phyloP scores from a whole-genome alignment of 768 basidiomycete species.

The Macrolepiota albuminosa region DNA sequence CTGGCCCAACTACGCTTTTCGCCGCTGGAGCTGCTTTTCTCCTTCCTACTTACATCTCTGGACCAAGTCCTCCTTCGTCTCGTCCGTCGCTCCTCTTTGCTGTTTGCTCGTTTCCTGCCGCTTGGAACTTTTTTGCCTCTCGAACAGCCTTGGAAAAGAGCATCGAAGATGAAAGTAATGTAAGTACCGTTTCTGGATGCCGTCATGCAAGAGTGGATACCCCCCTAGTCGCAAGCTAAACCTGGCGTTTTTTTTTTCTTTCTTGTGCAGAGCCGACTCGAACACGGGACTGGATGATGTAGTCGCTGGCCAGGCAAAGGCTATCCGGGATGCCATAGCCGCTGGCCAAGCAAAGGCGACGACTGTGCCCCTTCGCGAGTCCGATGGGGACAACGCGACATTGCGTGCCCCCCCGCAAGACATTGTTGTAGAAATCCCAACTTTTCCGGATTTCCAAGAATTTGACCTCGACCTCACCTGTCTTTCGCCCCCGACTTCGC shows the following conservation, averaged over 20 bases:
- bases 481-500: constrained; percentile 38
- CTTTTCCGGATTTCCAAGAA: constrained; percentile 40
- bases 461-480: constrained; percentile 43
- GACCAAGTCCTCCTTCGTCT: background rate
- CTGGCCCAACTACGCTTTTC: background rate
- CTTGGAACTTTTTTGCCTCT: background rate
- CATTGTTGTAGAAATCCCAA: constrained; percentile 15
- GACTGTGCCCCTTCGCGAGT: constrained; percentile 11
- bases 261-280: constrained; percentile 18
- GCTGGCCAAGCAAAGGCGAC: constrained; percentile 14
- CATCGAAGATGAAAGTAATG: constrained; percentile 13
- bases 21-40: constrained; percentile 8
- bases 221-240: background rate
- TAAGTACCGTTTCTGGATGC: constrained; percentile 5
- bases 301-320: constrained; percentile 12
- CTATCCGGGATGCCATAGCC: constrained; percentile 22
- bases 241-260: background rate
- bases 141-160: background rate
- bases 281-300: constrained; percentile 22
- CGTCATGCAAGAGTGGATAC: background rate
- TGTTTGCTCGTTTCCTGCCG: background rate
- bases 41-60: constrained; percentile 9
- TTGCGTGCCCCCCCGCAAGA: background rate
- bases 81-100: background rate
- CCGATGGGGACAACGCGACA: constrained; percentile 23